Evolutionary conservation across 495 filamentous ascomycete genomes (phyloP).

Genomic region (Podospora pseudocomata): DNA sequence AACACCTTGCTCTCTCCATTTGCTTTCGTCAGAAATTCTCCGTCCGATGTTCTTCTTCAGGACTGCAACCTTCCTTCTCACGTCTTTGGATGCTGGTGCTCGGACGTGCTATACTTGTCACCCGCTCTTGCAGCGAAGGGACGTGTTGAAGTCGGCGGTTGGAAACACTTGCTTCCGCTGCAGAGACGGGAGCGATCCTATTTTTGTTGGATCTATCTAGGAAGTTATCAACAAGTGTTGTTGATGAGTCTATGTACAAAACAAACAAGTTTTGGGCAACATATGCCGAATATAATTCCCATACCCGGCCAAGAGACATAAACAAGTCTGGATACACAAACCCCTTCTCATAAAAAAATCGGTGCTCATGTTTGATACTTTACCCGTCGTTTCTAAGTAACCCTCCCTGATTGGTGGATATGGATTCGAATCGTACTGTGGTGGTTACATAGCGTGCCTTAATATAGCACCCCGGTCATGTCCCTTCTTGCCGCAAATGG

Average conservation of each 20-base stretch:
- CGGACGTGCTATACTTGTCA: constrained; percentile 24
- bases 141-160: constrained; percentile 20
- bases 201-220: constrained; percentile 11
- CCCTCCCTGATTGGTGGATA: constrained; percentile 1
- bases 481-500: constrained; percentile 2
- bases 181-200: constrained; percentile 7
- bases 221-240: neutral
- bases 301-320: neutral
- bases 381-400: neutral
- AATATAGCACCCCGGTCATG: constrained; percentile 7
- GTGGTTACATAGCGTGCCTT: constrained; percentile 6
- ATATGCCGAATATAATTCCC: neutral
- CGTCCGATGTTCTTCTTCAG: constrained; percentile 1
- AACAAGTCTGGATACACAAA: constrained; percentile 3
- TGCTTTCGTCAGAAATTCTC: constrained; percentile 3
- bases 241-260: constrained; percentile 8
- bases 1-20: neutral
- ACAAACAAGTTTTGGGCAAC: neutral
- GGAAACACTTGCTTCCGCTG: constrained; percentile 18
- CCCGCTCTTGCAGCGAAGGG: constrained; percentile 16
- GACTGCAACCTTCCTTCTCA: neutral
- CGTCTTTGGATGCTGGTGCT: neutral
- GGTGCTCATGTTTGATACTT: constrained; percentile 1
- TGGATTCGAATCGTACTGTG: neutral
- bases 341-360: neutral